phyloP scores from a whole-genome alignment of 78 protist species.

The Protostelium mycophagum region DNA sequence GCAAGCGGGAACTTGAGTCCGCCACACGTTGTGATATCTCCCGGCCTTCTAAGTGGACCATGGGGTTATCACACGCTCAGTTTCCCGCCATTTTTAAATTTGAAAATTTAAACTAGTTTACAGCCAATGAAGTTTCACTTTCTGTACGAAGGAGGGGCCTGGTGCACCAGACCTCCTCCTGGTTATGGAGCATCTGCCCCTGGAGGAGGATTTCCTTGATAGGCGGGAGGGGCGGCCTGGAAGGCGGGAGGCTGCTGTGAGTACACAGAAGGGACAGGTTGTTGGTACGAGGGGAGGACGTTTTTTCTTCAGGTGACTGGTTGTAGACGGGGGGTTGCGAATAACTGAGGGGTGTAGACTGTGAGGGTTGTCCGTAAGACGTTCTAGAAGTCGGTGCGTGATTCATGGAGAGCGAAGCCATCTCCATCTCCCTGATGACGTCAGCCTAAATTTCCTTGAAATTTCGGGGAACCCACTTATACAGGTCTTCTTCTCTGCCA shows the following conservation, averaged over 20 bases:
- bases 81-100: no score
- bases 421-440: neutral
- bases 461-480: neutral
- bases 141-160: neutral
- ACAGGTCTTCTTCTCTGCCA: conserved; percentile 11
- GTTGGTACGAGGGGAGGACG: neutral
- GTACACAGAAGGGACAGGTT: no score
- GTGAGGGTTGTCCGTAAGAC: neutral
- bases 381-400: neutral
- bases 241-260: no score
- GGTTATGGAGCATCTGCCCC: no score
- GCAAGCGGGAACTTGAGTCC: no score
- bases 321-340: neutral
- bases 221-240: no score
- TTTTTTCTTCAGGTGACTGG: no score
- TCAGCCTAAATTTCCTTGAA: neutral
- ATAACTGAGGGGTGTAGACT: neutral
- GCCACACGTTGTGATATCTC: no score
- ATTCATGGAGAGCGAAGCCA: neutral
- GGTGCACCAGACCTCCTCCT: neutral
- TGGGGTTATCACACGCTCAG: no score
- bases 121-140: no score
- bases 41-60: no score
- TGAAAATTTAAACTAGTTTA: no score
- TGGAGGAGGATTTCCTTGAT: neutral